A percentile compares a stretch with the other conserved stretches of the same genome.
Conservation (phyloP, 129 eudicot genomes). For the Centaurea solstitialis region DNA sequence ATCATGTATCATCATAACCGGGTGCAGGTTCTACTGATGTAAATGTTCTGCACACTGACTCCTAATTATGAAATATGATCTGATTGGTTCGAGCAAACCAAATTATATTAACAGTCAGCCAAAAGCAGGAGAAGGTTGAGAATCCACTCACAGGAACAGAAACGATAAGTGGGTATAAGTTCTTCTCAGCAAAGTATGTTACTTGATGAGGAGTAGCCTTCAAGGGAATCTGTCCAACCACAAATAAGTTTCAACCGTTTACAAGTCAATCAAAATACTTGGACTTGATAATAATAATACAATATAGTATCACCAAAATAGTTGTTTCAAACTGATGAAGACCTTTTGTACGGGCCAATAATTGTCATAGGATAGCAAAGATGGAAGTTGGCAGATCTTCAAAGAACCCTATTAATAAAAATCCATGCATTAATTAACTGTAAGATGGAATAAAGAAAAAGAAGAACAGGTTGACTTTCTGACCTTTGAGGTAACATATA, state of each 20-base stretch:
- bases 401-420: slow-evolving; percentile 64
- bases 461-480: slow-evolving; percentile 15
- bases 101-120: slow-evolving; percentile 2
- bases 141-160: slow-evolving; percentile 83
- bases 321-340: not conserved
- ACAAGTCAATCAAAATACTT: not conserved
- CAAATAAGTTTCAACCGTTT: not conserved
- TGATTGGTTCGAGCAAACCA: not conserved
- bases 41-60: not conserved
- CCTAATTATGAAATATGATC: not conserved
- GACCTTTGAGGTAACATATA: slow-evolving; percentile 90
- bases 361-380: slow-evolving; percentile 74
- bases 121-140: slow-evolving; percentile 9
- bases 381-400: slow-evolving; percentile 94
- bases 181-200: slow-evolving; percentile 92
- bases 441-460: not conserved
- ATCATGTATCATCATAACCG: not conserved
- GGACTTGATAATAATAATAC: slow-evolving; percentile 8
- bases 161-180: slow-evolving; percentile 83
- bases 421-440: not conserved
- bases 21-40: not conserved
- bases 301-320: not conserved
- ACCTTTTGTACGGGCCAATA: slow-evolving; percentile 99
- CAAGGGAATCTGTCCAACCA: slow-evolving; percentile 68
- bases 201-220: slow-evolving; percentile 99